Base-by-base conservation (phyloP, 495 filamentous ascomycete species). In the Aspergillus ellipticus region DNA sequence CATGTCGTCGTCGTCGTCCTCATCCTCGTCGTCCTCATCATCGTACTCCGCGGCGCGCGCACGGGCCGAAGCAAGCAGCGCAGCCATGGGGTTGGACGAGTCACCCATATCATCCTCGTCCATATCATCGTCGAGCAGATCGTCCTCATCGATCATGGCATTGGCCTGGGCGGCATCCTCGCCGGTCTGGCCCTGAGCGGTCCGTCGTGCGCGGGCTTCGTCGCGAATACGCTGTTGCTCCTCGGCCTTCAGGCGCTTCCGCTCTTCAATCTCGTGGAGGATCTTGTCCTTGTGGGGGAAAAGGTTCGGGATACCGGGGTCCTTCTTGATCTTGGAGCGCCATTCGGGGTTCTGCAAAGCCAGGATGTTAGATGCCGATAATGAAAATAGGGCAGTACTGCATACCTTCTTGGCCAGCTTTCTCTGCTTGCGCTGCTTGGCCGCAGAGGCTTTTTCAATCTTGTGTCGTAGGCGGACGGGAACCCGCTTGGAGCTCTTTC, bases 211-310 rank as follows among this genome's bases (percentile, higher is more conserved):
- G 66, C 85, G 93, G 46, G 86, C 84, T 61, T 89, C 77, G 61
- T 96, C 89, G 48, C 82, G 79, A 47, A 81, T 81, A 53, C 82
- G 81, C 61, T 79, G 75, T 61, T 79, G 79, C 60, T 96, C 91
- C 68, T 96, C 94, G 51, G 81, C 82, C 75, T 92, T 97, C 68
- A 82, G 65, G 29, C 85, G 78, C 72, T 85, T 87, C 55, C 81
- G 85, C 68, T 96, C 89, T 74, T 98, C 95, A 61, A 98, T 96
- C 70, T 98, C 90, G 24, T 89, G 83, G 42, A 98, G 80, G 17
- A 98, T 82, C 76, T 88, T 90, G 65, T 97, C 95, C 75, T 98
- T 98, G 82, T 92, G 96, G 11, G 94, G 94, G 75, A 96, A 98
- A 22, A 96, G 81, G 66, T 96, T 98, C 48, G 94, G 94, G 50